phyloP scores from a whole-genome alignment of 1,284 basidiomycete genomes.

The Schizophyllum amplum region DNA sequence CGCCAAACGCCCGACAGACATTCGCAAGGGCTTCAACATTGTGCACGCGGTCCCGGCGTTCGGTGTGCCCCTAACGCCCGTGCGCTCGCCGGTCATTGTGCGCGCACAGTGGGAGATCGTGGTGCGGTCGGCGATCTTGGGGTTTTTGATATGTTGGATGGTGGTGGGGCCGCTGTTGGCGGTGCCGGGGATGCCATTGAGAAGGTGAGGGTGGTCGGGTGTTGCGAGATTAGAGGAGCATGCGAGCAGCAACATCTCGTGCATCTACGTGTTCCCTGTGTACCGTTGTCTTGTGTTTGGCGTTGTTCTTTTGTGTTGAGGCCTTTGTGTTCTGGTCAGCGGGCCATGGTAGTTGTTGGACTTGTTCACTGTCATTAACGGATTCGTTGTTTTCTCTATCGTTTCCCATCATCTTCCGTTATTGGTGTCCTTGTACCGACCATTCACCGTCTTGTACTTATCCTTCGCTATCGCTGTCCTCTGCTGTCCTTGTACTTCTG shows the following conservation, averaged over 20 bases:
- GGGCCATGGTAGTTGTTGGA: no score
- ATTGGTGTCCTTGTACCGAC: background rate
- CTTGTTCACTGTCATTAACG: no score
- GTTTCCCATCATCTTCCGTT: background rate
- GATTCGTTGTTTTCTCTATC: background rate
- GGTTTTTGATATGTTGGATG: conserved; percentile 28
- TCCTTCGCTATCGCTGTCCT: background rate
- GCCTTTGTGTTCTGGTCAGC: no score
- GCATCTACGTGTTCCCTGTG: no score
- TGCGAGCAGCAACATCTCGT: no score
- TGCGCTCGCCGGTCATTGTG: conserved; percentile 61
- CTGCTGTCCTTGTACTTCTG: background rate
- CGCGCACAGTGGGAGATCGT: conserved; percentile 74
- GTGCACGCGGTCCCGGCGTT: conserved; percentile 62
- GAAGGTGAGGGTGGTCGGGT: background rate
- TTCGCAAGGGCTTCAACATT: conserved; percentile 33
- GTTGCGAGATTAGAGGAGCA: no score
- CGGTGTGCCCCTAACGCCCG: conserved; percentile 54
- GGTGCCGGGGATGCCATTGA: conserved; percentile 2
- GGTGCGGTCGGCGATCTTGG: conserved; percentile 27
- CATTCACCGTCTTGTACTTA: background rate
- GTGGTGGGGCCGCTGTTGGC: conserved; percentile 22
- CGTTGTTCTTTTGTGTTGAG: no score
- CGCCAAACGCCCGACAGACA: conserved; percentile 3
- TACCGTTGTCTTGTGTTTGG: no score